Conservation (phyloP, 2,329 filamentous ascomycete species). For the Talaromyces sp. region DNA sequence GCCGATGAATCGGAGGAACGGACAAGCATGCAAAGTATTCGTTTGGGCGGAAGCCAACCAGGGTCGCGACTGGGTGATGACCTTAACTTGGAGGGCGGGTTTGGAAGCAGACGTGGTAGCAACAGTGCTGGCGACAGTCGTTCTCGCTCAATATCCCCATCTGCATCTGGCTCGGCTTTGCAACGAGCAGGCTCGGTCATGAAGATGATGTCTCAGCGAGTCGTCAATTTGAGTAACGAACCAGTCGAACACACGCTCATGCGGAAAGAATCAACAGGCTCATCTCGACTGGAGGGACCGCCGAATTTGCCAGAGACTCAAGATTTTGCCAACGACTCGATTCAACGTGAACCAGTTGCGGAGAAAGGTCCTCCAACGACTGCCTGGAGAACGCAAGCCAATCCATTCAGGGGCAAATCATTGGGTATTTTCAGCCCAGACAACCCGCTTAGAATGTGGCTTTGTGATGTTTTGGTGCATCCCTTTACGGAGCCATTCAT, state of each 20-base stretch:
- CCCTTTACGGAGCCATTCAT: constrained; percentile 83
- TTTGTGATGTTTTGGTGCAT: constrained; percentile 82
- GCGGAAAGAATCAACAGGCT: constrained; percentile 49
- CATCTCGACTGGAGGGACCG: constrained; percentile 49
- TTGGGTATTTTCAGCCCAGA: constrained; percentile 78
- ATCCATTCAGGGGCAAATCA: constrained; percentile 81
- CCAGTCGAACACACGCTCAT: constrained; percentile 68
- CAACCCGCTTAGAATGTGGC: constrained; percentile 64
- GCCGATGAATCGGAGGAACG: constrained; percentile 43
- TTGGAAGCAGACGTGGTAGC: constrained; percentile 50
- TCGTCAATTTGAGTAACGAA: constrained; percentile 95
- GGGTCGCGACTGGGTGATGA: constrained; percentile 57
- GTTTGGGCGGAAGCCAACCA: constrained; percentile 38
- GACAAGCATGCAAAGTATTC: constrained; percentile 50
- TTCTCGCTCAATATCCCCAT: constrained; percentile 56
- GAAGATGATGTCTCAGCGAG: constrained; percentile 87
- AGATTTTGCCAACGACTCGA: constrained; percentile 41
- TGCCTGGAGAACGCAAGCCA: constrained; percentile 48
- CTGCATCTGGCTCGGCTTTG: constrained; percentile 57
- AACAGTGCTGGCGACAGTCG: constrained; percentile 20
- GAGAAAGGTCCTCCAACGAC: constrained; percentile 31
- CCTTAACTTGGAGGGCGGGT: constrained; percentile 51
- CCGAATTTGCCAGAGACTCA: constrained; percentile 45
- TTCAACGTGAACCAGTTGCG: constrained; percentile 25
- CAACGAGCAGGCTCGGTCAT: constrained; percentile 69